phyloP scores from a whole-genome alignment of 1,284 basidiomycete genomes.

The Sphaerobolus stellatus region DNA sequence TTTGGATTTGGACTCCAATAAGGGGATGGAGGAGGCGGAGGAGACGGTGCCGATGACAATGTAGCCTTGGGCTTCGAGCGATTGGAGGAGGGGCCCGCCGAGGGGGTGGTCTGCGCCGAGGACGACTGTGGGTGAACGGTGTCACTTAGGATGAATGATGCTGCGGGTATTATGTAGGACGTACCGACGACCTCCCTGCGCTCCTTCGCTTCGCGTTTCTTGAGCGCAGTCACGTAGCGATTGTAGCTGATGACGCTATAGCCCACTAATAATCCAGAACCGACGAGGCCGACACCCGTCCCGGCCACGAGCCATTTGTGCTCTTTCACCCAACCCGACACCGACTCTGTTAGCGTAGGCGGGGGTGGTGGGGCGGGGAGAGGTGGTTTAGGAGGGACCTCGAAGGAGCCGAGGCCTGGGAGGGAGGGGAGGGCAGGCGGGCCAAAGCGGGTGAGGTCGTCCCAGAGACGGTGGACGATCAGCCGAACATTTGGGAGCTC shows the following conservation, averaged over 20 bases:
- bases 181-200: conserved; percentile 70
- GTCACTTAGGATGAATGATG: not conserved
- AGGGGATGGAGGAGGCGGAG: conserved; percentile 57
- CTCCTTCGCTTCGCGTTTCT: conserved; percentile 42
- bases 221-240: conserved; percentile 28
- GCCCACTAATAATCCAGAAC: conserved; percentile 58
- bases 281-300: conserved; percentile 53
- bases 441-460: conserved; percentile 75
- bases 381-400: conserved; percentile 63
- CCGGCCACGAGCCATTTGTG: conserved; percentile 61
- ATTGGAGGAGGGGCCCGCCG: conserved; percentile 65
- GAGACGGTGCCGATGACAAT: conserved; percentile 78
- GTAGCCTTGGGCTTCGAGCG: conserved; percentile 73
- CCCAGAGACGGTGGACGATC: conserved; percentile 67
- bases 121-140: conserved; percentile 50
- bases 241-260: conserved; percentile 38
- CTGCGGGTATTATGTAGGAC: conserved; percentile 25
- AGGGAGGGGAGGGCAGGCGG: conserved; percentile 60
- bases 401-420: conserved; percentile 67
- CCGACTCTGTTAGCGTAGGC: conserved; percentile 43
- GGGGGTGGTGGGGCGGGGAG: conserved; percentile 56
- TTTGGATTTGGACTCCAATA: conserved; percentile 60
- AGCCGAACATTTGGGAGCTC: conserved; percentile 64
- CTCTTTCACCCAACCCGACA: conserved; percentile 50
- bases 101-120: conserved; percentile 75